phyloP scores from a whole-genome alignment of 768 basidiomycete genomes.

The Phaeotremella fagi region DNA sequence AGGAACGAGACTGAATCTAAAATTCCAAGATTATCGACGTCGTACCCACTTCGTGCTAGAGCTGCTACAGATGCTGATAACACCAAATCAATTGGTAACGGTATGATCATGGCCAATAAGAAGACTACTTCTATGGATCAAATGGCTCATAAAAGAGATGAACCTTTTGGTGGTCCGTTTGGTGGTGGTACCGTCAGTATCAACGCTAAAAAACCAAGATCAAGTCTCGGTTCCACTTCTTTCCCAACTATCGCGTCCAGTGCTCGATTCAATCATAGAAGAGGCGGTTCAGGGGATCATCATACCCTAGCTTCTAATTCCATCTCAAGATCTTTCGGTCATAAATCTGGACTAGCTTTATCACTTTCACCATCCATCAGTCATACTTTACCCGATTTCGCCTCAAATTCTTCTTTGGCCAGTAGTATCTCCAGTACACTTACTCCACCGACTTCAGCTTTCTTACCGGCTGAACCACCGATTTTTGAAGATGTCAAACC shows the following conservation, averaged over 20 bases:
- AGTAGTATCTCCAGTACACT: slow-evolving; percentile 20
- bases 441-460: slow-evolving; percentile 34
- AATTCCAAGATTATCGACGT: slow-evolving; percentile 28
- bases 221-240: slow-evolving; percentile 11
- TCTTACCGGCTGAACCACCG: slow-evolving; percentile 40
- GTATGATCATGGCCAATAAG: slow-evolving; percentile 14
- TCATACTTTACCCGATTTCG: slow-evolving; percentile 31
- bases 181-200: slow-evolving; percentile 10
- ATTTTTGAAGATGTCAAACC: slow-evolving; percentile 47
- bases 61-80: slow-evolving; percentile 28
- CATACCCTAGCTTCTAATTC: slow-evolving; percentile 6
- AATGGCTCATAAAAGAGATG: slow-evolving; percentile 25
- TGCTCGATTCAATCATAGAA: slow-evolving; percentile 9
- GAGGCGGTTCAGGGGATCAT: slow-evolving; percentile 31
- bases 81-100: no score
- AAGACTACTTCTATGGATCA: slow-evolving; percentile 36
- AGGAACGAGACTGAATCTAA: slow-evolving; percentile 12
- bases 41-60: slow-evolving; percentile 30
- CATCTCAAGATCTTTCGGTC: slow-evolving; percentile 43
- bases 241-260: not conserved
- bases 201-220: slow-evolving; percentile 17
- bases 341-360: slow-evolving; percentile 39
- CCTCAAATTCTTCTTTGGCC: slow-evolving; percentile 40
- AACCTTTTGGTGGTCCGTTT: slow-evolving; percentile 34
- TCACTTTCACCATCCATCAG: slow-evolving; percentile 25